phyloP scores from a whole-genome alignment of 2,329 filamentous ascomycete species.

The Pyrenochaeta sp. region DNA sequence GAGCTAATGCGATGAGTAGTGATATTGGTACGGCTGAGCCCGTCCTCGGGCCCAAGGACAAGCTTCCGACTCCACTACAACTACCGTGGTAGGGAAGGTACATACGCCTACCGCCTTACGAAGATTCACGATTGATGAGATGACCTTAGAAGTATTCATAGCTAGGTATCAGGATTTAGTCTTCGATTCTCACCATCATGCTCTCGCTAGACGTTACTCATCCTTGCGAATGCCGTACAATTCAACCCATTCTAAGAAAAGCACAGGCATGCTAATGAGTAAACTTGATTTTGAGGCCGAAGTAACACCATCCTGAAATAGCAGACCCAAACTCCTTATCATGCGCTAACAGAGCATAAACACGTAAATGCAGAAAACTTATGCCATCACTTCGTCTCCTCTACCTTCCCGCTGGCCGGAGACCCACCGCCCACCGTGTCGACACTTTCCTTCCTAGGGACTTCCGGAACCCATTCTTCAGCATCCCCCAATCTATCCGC shows the following conservation, averaged over 20 bases:
- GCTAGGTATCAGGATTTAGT: background rate
- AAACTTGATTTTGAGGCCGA: background rate
- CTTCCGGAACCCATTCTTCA: slow-evolving; percentile 28
- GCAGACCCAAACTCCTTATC: background rate
- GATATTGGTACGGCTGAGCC: slow-evolving; percentile 74
- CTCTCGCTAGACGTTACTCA: background rate
- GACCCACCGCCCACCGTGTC: background rate
- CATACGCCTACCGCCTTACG: background rate
- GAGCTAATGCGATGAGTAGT: slow-evolving; percentile 48
- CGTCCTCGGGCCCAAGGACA: slow-evolving; percentile 65
- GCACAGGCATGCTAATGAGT: background rate
- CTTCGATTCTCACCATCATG: background rate
- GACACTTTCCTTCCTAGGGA: slow-evolving; percentile 8
- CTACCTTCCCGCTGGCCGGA: no score
- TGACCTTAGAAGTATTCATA: background rate
- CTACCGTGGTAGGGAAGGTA: slow-evolving; percentile 67
- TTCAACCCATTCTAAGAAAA: background rate
- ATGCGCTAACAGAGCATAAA: background rate
- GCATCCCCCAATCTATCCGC: slow-evolving; percentile 40
- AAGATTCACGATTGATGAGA: background rate
- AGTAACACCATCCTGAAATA: background rate
- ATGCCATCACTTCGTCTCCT: slow-evolving; percentile 1
- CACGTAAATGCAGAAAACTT: background rate
- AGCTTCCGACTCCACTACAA: slow-evolving; percentile 69
- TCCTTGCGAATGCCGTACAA: background rate